These are phyloP conservation scores for Neurospora sp. DNA, from an alignment of 495 filamentous ascomycete genomes.

Conservation along the genomic window DNA sequence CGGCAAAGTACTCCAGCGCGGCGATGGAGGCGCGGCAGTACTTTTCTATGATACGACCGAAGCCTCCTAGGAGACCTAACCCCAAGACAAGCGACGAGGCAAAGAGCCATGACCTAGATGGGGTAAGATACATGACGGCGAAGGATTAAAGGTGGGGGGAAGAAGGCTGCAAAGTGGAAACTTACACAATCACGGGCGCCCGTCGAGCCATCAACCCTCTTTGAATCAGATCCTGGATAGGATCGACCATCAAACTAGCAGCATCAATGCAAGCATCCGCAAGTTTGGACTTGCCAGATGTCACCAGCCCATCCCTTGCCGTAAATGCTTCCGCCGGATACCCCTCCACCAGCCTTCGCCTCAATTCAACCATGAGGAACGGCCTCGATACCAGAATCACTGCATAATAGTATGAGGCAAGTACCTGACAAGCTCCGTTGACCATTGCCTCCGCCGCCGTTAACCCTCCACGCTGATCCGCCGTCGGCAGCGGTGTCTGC, in stretches of 20 bases:
- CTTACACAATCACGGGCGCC: slow-evolving; percentile 35
- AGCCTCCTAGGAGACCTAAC: slow-evolving; percentile 31
- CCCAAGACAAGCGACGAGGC: slow-evolving; percentile 37
- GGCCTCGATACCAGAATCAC: slow-evolving; percentile 37
- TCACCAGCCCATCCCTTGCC: neutral
- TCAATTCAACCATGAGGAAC: slow-evolving; percentile 38
- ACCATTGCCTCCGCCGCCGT: neutral
- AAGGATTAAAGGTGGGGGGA: neutral
- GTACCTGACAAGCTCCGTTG: slow-evolving; percentile 32
- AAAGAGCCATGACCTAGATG: slow-evolving; percentile 34
- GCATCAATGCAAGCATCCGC: slow-evolving; percentile 40
- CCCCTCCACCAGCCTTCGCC: slow-evolving; percentile 25
- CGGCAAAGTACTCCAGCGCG: slow-evolving; percentile 32
- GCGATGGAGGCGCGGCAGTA: slow-evolving; percentile 28
- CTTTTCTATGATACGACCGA: slow-evolving; percentile 36
- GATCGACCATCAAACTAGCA: slow-evolving; percentile 34
- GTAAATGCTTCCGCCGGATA: neutral
- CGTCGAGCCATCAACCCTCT: slow-evolving; percentile 21
- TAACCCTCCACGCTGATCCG: neutral
- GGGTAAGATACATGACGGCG: neutral
- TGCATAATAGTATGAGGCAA: slow-evolving; percentile 36
- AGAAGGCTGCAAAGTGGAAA: neutral
- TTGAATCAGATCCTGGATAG: slow-evolving; percentile 24
- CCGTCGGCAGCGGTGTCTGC: neutral
- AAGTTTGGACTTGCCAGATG: slow-evolving; percentile 27